A percentile compares a stretch with the other conserved stretches of the same genome.
Conservation (phyloP, 208 protist species). For the Wallacemonas collosoma region DNA sequence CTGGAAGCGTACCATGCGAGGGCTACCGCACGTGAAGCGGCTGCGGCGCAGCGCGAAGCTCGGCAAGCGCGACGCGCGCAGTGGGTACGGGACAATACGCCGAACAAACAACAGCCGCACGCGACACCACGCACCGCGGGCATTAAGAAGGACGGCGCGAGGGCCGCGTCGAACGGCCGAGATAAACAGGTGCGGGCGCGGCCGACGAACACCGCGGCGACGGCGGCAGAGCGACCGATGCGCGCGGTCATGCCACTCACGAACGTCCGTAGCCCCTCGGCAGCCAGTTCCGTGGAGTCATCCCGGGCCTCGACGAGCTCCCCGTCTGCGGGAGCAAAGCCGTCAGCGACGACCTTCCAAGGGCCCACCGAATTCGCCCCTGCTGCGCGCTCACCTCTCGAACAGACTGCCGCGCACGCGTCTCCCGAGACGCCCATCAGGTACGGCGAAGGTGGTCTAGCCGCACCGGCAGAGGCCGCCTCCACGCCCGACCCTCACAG, state of each 20-base stretch:
- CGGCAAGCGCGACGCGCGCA: background rate
- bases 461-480: no score
- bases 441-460: no score
- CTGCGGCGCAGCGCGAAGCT: background rate
- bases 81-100: conserved; percentile 1
- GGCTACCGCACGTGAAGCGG: background rate
- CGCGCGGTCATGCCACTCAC: background rate
- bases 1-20: conserved; percentile 8
- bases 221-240: background rate
- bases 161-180: background rate
- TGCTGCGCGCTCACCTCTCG: background rate
- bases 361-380: background rate
- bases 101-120: background rate
- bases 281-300: background rate
- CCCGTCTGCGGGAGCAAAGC: background rate
- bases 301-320: conserved; percentile 4
- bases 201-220: background rate
- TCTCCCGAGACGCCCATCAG: no score
- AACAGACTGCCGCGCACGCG: background rate
- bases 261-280: background rate
- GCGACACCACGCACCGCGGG: background rate
- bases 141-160: background rate
- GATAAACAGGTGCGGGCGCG: background rate
- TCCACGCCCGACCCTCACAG: no score
- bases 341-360: no score